These are phyloP conservation scores for Colletotrichum melonis DNA, from an alignment of 2,329 filamentous ascomycete genomes.

Conservation along the genomic window DNA sequence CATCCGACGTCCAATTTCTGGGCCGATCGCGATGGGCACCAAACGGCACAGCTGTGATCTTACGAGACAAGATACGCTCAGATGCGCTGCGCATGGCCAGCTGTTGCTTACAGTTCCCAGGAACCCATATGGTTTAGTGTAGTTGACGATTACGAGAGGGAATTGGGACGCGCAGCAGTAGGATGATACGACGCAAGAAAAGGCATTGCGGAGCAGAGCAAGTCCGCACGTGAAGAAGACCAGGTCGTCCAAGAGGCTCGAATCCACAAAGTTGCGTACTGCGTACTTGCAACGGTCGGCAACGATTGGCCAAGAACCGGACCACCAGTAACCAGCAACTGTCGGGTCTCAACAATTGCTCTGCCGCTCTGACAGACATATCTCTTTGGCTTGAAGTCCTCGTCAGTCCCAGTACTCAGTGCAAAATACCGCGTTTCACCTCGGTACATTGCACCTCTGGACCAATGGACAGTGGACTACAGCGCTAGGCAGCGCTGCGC, in stretches of 20 bases:
- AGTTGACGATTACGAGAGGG: constrained; percentile 6
- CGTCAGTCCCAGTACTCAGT: neutral
- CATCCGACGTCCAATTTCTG: neutral
- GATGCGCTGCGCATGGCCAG: neutral
- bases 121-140: neutral
- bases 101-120: neutral
- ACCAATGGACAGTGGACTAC: neutral
- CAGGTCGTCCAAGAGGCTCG: neutral
- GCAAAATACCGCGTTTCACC: neutral
- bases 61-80: neutral
- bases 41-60: neutral
- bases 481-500: neutral
- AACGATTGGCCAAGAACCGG: neutral
- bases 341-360: neutral
- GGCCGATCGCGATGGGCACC: neutral
- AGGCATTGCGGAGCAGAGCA: constrained; percentile 15
- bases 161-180: neutral
- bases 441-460: neutral
- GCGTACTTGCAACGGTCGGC: neutral
- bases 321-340: neutral
- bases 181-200: neutral
- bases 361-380: no score
- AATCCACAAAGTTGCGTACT: neutral
- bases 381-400: neutral
- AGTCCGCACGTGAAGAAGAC: neutral